phyloP scores from a whole-genome alignment of 495 filamentous ascomycete genomes.

The Penicillium chermesinum region DNA sequence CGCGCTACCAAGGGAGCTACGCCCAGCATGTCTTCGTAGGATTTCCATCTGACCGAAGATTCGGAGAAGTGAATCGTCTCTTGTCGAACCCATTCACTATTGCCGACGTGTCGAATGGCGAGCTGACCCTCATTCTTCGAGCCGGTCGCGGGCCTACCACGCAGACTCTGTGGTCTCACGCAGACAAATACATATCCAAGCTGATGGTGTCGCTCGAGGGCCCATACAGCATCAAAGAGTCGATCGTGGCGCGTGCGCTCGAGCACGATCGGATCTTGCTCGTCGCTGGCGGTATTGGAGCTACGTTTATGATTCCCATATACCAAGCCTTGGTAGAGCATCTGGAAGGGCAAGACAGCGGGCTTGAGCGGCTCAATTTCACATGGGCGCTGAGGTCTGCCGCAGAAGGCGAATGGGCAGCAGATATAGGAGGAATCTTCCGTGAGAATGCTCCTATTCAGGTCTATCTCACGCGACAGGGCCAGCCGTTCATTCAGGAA shows the following conservation, averaged over 20 bases:
- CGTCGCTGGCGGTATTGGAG: constrained; percentile 7
- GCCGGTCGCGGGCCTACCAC: constrained; percentile 3
- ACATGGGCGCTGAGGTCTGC: constrained; percentile 1
- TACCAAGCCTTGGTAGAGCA: constrained; percentile 5
- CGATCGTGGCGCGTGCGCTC: background rate
- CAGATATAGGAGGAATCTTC: background rate
- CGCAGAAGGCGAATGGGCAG: background rate
- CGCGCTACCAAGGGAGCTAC: background rate
- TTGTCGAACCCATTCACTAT: constrained; percentile 9
- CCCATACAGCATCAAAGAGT: background rate
- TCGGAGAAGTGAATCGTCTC: background rate
- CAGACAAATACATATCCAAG: background rate
- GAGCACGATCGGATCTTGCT: constrained; percentile 2
- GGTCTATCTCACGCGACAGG: background rate
- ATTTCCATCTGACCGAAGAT: background rate
- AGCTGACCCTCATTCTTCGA: constrained; percentile 5
- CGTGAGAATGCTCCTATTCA: background rate
- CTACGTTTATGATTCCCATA: constrained; percentile 4
- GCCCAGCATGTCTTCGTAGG: constrained; percentile 4
- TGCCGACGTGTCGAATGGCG: background rate
- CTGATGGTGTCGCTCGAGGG: background rate
- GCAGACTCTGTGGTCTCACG: constrained; percentile 1
- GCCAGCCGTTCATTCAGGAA: background rate
- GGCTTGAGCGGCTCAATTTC: background rate
- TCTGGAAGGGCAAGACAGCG: background rate